phyloP scores from a whole-genome alignment of 139 green algal species.

The Tetraselmis striata region DNA sequence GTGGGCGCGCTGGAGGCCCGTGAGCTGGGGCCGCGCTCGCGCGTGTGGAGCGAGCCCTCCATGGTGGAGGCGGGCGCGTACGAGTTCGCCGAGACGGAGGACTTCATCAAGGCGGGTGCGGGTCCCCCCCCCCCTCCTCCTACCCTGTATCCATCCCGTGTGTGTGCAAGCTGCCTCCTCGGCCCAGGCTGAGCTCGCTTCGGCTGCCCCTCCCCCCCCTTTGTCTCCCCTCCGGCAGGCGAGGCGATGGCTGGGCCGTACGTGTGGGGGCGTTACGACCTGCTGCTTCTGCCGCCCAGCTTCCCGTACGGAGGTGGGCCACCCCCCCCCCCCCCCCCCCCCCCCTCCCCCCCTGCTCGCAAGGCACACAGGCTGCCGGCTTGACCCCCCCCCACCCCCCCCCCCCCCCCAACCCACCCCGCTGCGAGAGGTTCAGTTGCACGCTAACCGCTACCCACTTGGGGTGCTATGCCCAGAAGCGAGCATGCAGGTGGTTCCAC shows the following conservation, averaged over 20 bases:
- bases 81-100: constrained; percentile 83
- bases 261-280: constrained; percentile 86
- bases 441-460: too few relatives aligned
- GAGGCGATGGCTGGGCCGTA: constrained; percentile 81
- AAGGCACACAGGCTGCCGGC: too few relatives aligned
- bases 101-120: constrained; percentile 56
- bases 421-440: too few relatives aligned
- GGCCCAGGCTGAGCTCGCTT: too few relatives aligned
- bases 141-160: background rate
- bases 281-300: constrained; percentile 84
- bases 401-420: too few relatives aligned
- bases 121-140: background rate
- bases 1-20: constrained; percentile 67
- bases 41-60: constrained; percentile 75
- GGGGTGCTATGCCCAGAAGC: too few relatives aligned
- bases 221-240: constrained; percentile 24
- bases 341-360: too few relatives aligned
- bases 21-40: constrained; percentile 40
- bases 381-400: too few relatives aligned
- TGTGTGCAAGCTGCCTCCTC: too few relatives aligned
- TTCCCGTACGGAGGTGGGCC: constrained; percentile 82
- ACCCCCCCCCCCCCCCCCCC: too few relatives aligned
- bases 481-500: constrained; percentile 5
- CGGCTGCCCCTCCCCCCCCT: too few relatives aligned
- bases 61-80: constrained; percentile 71